Conservation (phyloP, 2,329 filamentous ascomycete genomes). For the Daldinia sp. region DNA sequence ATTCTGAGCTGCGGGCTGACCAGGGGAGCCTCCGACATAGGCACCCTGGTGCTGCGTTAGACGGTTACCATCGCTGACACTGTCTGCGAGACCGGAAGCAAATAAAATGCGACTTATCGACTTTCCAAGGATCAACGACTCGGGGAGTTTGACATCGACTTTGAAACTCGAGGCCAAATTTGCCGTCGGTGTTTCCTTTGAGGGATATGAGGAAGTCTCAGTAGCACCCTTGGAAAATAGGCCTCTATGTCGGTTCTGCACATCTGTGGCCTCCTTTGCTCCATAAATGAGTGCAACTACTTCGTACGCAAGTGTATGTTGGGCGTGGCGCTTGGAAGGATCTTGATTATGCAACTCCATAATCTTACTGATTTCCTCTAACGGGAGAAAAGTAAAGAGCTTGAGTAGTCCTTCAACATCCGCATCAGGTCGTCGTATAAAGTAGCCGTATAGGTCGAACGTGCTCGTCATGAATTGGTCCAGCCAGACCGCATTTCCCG, state of each 20-base stretch:
- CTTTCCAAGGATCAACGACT: constrained; percentile 60
- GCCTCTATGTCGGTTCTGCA: constrained; percentile 63
- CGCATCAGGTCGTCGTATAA: constrained; percentile 81
- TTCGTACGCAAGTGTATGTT: constrained; percentile 84
- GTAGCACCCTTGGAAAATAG: constrained; percentile 53
- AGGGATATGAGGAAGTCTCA: constrained; percentile 35
- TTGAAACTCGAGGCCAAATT: constrained; percentile 58
- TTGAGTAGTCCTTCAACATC: constrained; percentile 85
- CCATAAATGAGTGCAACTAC: constrained; percentile 85
- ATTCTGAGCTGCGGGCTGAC: constrained; percentile 42
- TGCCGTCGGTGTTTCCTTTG: constrained; percentile 39
- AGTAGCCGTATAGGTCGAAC: constrained; percentile 92
- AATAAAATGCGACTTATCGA: constrained; percentile 67
- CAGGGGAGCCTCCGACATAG: constrained; percentile 66
- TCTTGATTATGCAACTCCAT: constrained; percentile 74
- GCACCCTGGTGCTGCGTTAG: constrained; percentile 63
- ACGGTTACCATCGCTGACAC: constrained; percentile 65
- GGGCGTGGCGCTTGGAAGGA: constrained; percentile 77
- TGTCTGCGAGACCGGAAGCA: constrained; percentile 66
- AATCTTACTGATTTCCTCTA: constrained; percentile 69
- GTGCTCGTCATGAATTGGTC: constrained; percentile 80
- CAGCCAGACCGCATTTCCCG: constrained; percentile 94
- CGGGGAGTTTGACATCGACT: constrained; percentile 66
- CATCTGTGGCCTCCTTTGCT: constrained; percentile 65
- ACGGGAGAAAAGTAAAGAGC: constrained; percentile 87